Evolutionary conservation across 23 red algal species (phyloP).

Genomic region (Gracilaria domingensis): DNA sequence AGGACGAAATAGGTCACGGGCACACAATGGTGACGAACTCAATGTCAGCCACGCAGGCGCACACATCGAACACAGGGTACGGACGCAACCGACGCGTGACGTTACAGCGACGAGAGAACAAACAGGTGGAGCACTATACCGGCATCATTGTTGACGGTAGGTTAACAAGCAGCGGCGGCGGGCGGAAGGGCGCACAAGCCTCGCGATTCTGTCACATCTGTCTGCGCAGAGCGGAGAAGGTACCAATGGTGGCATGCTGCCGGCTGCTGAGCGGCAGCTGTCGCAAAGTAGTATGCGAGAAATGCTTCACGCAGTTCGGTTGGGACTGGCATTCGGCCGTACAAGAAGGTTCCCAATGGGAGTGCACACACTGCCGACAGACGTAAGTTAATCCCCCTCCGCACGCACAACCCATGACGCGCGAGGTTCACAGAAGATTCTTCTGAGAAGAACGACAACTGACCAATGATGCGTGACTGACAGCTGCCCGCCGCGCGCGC

Average conservation of each 20-base stretch:
- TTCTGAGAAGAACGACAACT: too few species aligned
- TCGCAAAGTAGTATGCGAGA: constrained; percentile 75
- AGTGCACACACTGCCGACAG: constrained; percentile 77
- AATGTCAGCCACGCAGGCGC: neutral
- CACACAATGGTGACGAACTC: neutral
- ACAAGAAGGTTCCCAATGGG: constrained; percentile 27
- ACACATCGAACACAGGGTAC: neutral
- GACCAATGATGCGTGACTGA: too few species aligned
- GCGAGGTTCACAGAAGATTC: too few species aligned
- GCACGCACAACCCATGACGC: neutral
- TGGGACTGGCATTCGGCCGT: constrained; percentile 56
- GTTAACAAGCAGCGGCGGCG: neutral
- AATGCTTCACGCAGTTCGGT: constrained; percentile 62
- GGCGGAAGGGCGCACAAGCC: constrained; percentile 8
- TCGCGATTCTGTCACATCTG: constrained; percentile 80
- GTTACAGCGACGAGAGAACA: neutral
- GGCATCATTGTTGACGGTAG: constrained; percentile 3
- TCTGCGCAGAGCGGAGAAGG: constrained; percentile 57
- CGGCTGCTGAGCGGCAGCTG: constrained; percentile 41
- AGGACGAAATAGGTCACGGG: neutral
- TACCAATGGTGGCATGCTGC: constrained; percentile 55
- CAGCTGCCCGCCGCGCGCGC: constrained; percentile 72
- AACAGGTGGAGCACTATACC: too few species aligned
- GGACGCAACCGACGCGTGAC: neutral
- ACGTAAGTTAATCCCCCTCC: constrained; percentile 35